These are phyloP conservation scores for Yamadazyma buinensis DNA, from an alignment of 1,139 yeast species.

Conservation along the genomic window DNA sequence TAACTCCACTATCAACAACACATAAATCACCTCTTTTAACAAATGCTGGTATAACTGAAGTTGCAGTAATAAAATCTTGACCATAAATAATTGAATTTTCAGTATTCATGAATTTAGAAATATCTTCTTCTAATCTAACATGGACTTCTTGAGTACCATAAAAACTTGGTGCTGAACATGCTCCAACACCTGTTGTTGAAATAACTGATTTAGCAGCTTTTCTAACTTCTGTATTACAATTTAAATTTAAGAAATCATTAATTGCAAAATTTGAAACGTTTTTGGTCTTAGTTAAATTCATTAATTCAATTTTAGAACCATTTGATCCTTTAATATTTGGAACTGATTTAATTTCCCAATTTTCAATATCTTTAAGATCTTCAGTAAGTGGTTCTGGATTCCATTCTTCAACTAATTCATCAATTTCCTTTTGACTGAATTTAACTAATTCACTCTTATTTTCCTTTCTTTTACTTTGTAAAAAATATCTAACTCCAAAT, in stretches of 20 bases:
- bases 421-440: slow-evolving; percentile 66
- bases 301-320: slow-evolving; percentile 44
- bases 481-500: slow-evolving; percentile 84
- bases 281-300: slow-evolving; percentile 14
- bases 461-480: slow-evolving; percentile 77
- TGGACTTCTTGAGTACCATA: slow-evolving; percentile 96
- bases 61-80: slow-evolving; percentile 85
- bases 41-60: slow-evolving; percentile 97
- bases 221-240: slow-evolving; percentile 43
- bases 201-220: slow-evolving; percentile 60
- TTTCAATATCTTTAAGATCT: slow-evolving; percentile 47
- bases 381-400: slow-evolving; percentile 78
- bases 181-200: slow-evolving; percentile 84
- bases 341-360: slow-evolving; percentile 58
- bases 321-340: slow-evolving; percentile 63
- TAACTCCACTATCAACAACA: slow-evolving; percentile 80
- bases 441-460: slow-evolving; percentile 69
- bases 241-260: slow-evolving; percentile 59
- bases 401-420: slow-evolving; percentile 88
- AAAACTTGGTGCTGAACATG: slow-evolving; percentile 98
- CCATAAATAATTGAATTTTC: slow-evolving; percentile 85
- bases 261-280: slow-evolving; percentile 60
- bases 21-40: slow-evolving; percentile 92
- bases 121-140: slow-evolving; percentile 69
- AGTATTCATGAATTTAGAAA: slow-evolving; percentile 71